Evolutionary conservation across 2,329 filamentous ascomycete genomes (phyloP), one percentile per base, ranked within the genome.

Genomic region (Fusarium tupiense): DNA sequence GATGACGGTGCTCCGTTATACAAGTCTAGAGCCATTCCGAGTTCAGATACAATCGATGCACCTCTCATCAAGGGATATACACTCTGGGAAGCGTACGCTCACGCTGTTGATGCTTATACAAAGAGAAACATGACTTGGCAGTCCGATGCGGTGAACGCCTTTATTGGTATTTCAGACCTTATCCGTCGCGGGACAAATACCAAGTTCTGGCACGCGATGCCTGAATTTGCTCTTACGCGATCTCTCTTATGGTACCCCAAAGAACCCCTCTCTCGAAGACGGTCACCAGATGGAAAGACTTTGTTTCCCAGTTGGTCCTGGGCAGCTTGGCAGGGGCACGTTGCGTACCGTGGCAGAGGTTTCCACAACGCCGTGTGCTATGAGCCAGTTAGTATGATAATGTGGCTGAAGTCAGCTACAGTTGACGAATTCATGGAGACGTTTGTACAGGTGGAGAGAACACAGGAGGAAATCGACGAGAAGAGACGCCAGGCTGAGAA

Each of bases 121-220:
- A 71, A 20, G n/a, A 58, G 69, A 13, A 63, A 47, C 10, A 71
- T 67, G 67, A 41, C 69, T 6, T 71, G 62, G 52, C 67, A 72
- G 31, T 62, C 69, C 8, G 69, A 72, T 10, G 67, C 50, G 12
- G 67, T 67, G 13, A 71, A 67, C n/a, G 62, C 67, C 22, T 72
- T 72, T 35, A 43, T 71, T 6, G 69, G 69, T 56, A 71, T 71
- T 8, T 41, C 69, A 1, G 69, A 72, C 11, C 62, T 72, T 6
- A 72, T 72, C 6, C 46, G 62, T 2, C 47, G 49, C 3, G 69
- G 67, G 2, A 56, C 63, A 6, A 72, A 72, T 31, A 72, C 67
- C 33, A 71, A 56, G 31, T 72, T 72, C 41, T 72, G 69, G 69
- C 52, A 67, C 14, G 69, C 57, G 4, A 61, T 72, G 53, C 69